phyloP scores from a whole-genome alignment of 208 protist species.

The Endotrypanum monterogeii region DNA sequence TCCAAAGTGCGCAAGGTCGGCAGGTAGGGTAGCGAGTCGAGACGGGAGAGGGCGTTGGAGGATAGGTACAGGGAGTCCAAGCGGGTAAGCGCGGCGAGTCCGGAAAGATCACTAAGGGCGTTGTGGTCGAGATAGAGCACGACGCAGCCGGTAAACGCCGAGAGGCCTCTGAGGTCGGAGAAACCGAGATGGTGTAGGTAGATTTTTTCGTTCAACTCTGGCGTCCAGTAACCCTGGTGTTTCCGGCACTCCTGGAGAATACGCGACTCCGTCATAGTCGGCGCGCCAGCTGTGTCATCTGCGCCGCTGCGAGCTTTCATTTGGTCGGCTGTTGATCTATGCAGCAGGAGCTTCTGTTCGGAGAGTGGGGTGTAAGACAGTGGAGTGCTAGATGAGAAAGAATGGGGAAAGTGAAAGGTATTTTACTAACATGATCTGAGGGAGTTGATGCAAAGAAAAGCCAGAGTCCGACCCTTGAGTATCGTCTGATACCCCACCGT shows the following conservation, averaged over 20 bases:
- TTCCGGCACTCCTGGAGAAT: slow-evolving; percentile 67
- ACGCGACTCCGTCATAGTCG: slow-evolving; percentile 57
- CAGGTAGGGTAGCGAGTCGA: slow-evolving; percentile 68
- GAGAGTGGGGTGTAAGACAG: neutral
- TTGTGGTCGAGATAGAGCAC: slow-evolving; percentile 94
- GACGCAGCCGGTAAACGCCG: slow-evolving; percentile 75
- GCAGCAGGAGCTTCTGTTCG: too few relatives aligned
- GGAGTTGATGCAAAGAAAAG: too few relatives aligned
- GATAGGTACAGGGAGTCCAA: slow-evolving; percentile 87
- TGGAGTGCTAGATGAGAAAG: neutral
- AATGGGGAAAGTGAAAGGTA: neutral
- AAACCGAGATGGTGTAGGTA: slow-evolving; percentile 94
- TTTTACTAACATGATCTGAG: too few relatives aligned
- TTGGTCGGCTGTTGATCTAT: neutral
- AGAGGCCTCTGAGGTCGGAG: slow-evolving; percentile 59
- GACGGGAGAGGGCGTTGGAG: slow-evolving; percentile 75
- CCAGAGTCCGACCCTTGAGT: too few relatives aligned
- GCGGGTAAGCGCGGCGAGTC: slow-evolving; percentile 55
- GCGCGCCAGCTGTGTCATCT: neutral
- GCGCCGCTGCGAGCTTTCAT: neutral
- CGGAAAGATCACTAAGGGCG: slow-evolving; percentile 74
- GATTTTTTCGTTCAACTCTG: slow-evolving; percentile 93
- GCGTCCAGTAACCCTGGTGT: slow-evolving; percentile 79
- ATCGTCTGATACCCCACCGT: too few relatives aligned
- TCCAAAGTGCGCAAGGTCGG: slow-evolving; percentile 78